Evolutionary conservation across 192 early-diverging fungal species (phyloP), one percentile per base, ranked within the genome.

Genomic region (Entomortierella parvispora): DNA sequence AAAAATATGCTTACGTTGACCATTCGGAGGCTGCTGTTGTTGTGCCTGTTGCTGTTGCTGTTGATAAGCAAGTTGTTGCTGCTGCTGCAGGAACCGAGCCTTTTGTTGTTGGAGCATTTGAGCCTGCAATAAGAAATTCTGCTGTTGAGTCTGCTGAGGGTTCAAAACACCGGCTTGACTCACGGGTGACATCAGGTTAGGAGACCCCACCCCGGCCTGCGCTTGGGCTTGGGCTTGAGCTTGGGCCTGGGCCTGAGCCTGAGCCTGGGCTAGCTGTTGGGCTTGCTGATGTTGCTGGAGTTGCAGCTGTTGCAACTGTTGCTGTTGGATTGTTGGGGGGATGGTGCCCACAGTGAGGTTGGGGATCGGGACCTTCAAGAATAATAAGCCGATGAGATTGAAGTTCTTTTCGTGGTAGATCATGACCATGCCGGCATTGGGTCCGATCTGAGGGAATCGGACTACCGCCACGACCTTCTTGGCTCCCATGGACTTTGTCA

Each of bases 391-490:
- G 17, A 76, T 68, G 8, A 76, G 58, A n/a, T 68, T 67, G 49
- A 62, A 50, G 2, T 64, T 48, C 25, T 76, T 76, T 43, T 76
- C 72, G 40, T 76, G 66, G 23, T 76, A 76, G 65, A 76, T 76
- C 44, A 76, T 45, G 14, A 76, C 59, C 72, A 76, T 68, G 10
- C 72, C 72, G 1, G 72, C 72, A 14, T 32, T 62, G 0, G 72
- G 72, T 17, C 72, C 59, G 7, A 76, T 67, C 22, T 63, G 65
- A n/a, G 72, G 72, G 57, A 76, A 62, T 12, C 72, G 72, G 32
- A 76, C 59, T 12, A 51, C 54, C 1, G 64, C 72, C 18, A 76
- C 72, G 6, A 68, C 65, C 20, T 76, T 76, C 52, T 58, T 61
- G 11, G 68, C 33, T 0, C 64, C 64, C 43, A 76, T 14, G 37